Base-by-base conservation (phyloP, 352 stramenopile species). In the Pythium volutum region DNA sequence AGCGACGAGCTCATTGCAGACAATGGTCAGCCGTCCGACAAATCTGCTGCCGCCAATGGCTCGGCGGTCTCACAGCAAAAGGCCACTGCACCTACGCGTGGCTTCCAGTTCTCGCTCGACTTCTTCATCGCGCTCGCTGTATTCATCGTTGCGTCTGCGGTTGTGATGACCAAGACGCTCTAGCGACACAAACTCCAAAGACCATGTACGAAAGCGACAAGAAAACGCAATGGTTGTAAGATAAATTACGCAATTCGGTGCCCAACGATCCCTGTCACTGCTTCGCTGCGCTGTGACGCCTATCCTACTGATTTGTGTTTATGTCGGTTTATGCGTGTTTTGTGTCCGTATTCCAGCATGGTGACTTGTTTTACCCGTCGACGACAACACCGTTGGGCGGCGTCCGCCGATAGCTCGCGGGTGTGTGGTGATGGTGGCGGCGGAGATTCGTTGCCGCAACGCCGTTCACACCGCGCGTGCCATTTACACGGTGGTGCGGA, bases 41-140 rank as follows among this genome's bases (percentile, higher is more conserved):
- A 27, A 2, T 31, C 56, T 11, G 20, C 12, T 62, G n/a, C 23
- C 48, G 55, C 10, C 11, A 56, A 46, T 43, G 49, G 22, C 7
- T 34, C 49, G 15, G 18, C 49, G 11, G 36, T 11, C 14, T 23
- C 15, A 47, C 22, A 18, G 26, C 53, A 33, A 27, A n/a, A 48
- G 15, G 14, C 9, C 29, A 25, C 8, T 9, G 26, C 34, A 14
- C 18, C 34, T 26, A 22, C 51, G 11, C 51, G 51, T 18, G 51
- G 51, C 18, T 90, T 88, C 52, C 56, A 67, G 14, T 89, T 91
- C 62, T 73, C 68, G 0, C 29, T 46, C 2, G 74, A 82, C 11
- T 88, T 89, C 55, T 50, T 87, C 18, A 3, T 72, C 12, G 59
- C 55, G 8, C 51, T 67, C 15, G 29, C 43, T 16, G 66, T 50